Evolutionary conservation across 306 rosid species (phyloP).

Genomic region (Rosa persica): DNA sequence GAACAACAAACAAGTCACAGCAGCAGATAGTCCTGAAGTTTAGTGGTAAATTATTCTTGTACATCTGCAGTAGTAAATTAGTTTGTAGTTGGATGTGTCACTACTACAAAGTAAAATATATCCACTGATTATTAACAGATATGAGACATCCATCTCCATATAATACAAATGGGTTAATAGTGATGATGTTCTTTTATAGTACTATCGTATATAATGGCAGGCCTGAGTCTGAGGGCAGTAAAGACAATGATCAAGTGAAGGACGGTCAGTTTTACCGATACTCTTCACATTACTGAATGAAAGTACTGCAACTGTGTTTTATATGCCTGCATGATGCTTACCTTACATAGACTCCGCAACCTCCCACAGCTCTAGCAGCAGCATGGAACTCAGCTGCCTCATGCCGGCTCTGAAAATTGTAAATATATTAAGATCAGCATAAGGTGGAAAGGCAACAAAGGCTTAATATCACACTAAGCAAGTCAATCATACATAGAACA

Average conservation of each 20-base stretch:
- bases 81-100: background rate
- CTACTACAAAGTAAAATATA: background rate
- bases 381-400: constrained; percentile 47
- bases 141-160: background rate
- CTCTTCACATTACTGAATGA: background rate
- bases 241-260: background rate
- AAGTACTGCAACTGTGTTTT: background rate
- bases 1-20: background rate
- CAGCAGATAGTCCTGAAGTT: background rate
- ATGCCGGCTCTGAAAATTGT: constrained; percentile 31
- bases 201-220: background rate
- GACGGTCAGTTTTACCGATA: background rate
- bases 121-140: background rate
- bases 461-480: constrained; percentile 1
- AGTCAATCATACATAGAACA: constrained; percentile 44
- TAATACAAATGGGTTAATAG: background rate
- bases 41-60: background rate
- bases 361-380: constrained; percentile 46
- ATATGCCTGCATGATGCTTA: background rate
- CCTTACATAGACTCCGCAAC: constrained; percentile 49
- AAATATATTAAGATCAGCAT: constrained; percentile 11
- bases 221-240: background rate
- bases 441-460: background rate
- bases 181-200: background rate
- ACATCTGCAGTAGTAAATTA: background rate